phyloP scores from a whole-genome alignment of 139 green algal genomes.

The Picochlorum sp. region DNA sequence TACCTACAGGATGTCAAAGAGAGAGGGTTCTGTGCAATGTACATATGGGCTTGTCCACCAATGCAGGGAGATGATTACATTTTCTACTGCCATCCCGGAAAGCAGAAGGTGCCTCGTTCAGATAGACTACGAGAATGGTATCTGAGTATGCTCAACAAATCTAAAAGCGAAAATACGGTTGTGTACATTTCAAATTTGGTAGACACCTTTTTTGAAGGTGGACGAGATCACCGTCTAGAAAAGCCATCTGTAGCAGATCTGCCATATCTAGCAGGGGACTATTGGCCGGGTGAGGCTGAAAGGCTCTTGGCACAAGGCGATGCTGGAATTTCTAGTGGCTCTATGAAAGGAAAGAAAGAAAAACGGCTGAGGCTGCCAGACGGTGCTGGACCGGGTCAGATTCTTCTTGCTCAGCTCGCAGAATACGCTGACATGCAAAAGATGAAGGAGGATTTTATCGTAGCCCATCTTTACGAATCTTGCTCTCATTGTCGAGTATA shows the following conservation, averaged over 20 bases:
- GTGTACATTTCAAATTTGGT: constrained; percentile 80
- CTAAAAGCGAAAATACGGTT: constrained; percentile 62
- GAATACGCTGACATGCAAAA: constrained; percentile 59
- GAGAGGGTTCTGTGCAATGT: constrained; percentile 86
- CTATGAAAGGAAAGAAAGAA: constrained; percentile 62
- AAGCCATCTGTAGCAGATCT: constrained; percentile 47
- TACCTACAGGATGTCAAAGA: constrained; percentile 83
- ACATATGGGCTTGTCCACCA: constrained; percentile 98
- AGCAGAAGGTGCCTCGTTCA: constrained; percentile 87
- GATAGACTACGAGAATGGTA: constrained; percentile 93
- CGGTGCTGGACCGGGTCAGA: constrained; percentile 50
- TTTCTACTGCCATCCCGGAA: constrained; percentile 93
- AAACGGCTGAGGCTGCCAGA: constrained; percentile 54
- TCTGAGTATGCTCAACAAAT: constrained; percentile 66
- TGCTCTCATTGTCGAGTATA: constrained; percentile 83
- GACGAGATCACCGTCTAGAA: constrained; percentile 67
- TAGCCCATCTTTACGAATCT: constrained; percentile 86
- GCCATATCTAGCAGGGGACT: constrained; percentile 98
- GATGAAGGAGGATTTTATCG: constrained; percentile 98
- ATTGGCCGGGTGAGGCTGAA: constrained; percentile 90
- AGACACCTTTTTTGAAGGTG: constrained; percentile 87
- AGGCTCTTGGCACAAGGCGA: constrained; percentile 42
- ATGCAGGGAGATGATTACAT: constrained; percentile 98
- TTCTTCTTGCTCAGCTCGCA: constrained; percentile 69
- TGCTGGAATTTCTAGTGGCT: background rate